These are phyloP conservation scores for Fusarium bulbicola DNA, from an alignment of 2,329 filamentous ascomycete genomes.

Conservation along the genomic window DNA sequence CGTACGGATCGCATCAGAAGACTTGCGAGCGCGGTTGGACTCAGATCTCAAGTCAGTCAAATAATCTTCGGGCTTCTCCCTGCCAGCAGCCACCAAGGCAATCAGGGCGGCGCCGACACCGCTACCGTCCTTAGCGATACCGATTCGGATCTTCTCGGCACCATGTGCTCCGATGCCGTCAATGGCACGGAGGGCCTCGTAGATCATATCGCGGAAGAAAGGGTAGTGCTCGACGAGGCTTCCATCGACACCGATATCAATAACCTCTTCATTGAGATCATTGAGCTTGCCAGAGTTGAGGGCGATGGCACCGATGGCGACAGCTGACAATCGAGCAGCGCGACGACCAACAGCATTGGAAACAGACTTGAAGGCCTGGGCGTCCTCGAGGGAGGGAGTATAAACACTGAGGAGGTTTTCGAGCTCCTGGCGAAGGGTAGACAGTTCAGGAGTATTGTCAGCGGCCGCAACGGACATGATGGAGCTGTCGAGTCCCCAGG, in stretches of 20 bases:
- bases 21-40: constrained; percentile 47
- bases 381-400: constrained; percentile 82
- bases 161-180: constrained; percentile 80
- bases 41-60: constrained; percentile 53
- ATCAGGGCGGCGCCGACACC: constrained; percentile 88
- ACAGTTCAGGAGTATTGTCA: constrained; percentile 77
- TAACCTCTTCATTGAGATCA: constrained; percentile 71
- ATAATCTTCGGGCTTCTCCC: constrained; percentile 62
- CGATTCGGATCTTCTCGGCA: constrained; percentile 89
- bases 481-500: constrained; percentile 91
- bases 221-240: constrained; percentile 96
- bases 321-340: constrained; percentile 85
- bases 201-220: constrained; percentile 86
- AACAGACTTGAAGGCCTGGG: constrained; percentile 85
- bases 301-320: constrained; percentile 86
- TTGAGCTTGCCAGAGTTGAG: constrained; percentile 79
- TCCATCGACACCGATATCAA: constrained; percentile 94
- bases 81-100: constrained; percentile 83
- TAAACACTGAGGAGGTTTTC: constrained; percentile 80
- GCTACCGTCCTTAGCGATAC: constrained; percentile 95
- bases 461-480: constrained; percentile 88
- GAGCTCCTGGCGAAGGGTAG: constrained; percentile 78
- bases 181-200: constrained; percentile 80
- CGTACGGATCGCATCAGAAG: constrained; percentile 46
- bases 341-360: constrained; percentile 86